These are phyloP conservation scores for Kazachstania martiniae DNA, from an alignment of 805 yeast species.

Conservation along the genomic window DNA sequence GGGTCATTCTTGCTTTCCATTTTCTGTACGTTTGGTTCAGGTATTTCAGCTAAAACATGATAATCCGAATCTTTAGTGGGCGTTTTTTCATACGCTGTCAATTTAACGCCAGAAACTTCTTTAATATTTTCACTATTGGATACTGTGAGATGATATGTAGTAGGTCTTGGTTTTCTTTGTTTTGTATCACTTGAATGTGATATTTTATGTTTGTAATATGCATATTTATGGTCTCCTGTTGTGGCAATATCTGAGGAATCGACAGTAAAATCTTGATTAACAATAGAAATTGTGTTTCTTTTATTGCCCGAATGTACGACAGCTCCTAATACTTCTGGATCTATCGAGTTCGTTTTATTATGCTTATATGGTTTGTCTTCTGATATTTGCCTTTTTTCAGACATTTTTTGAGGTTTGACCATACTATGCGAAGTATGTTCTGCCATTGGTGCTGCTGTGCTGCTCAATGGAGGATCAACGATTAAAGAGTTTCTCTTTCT, in stretches of 20 bases:
- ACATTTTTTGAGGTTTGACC: constrained; percentile 28
- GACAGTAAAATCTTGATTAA: too few relatives aligned
- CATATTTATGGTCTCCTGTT: not conserved
- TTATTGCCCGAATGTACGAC: too few relatives aligned
- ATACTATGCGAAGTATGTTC: constrained; percentile 51
- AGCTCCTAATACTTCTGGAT: constrained; percentile 58
- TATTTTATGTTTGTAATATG: too few relatives aligned
- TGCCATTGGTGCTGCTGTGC: constrained; percentile 55
- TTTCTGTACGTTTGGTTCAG: too few relatives aligned
- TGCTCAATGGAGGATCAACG: constrained; percentile 25
- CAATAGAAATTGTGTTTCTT: too few relatives aligned
- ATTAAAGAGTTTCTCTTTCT: constrained; percentile 28
- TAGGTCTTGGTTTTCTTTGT: constrained; percentile 63
- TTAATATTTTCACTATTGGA: too few relatives aligned
- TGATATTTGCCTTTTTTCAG: constrained; percentile 13
- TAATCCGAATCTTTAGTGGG: too few relatives aligned
- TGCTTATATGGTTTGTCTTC: constrained; percentile 19
- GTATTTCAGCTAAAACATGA: too few relatives aligned
- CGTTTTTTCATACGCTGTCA: too few relatives aligned
- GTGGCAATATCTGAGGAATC: too few relatives aligned
- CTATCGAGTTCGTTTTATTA: constrained; percentile 36
- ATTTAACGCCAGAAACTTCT: too few relatives aligned
- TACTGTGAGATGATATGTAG: constrained; percentile 46
- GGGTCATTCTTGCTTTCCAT: too few relatives aligned
- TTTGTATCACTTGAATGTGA: constrained; percentile 23